Percentiles rank a stretch among this genome's conserved stretches.
Evolutionary conservation across 108 stramenopile species (phyloP).

Genomic region (Cyclostephanos tholiformis): DNA sequence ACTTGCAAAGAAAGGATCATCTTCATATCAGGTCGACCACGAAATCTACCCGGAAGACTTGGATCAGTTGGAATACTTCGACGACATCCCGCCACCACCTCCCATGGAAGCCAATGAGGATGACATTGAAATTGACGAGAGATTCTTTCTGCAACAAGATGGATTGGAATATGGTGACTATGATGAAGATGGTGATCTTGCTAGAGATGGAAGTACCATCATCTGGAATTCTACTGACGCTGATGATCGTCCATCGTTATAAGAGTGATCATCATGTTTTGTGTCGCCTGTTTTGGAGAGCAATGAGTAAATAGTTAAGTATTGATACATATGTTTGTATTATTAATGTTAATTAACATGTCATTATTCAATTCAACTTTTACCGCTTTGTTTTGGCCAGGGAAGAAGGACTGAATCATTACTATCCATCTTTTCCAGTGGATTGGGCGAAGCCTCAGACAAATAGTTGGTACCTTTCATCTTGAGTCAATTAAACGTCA

Average conservation of each 20-base stretch:
- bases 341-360: no score
- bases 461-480: no score
- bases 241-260: conserved; percentile 3
- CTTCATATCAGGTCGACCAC: background rate
- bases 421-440: no score
- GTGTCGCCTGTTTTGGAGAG: background rate
- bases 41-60: conserved; percentile 14
- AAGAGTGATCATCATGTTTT: background rate
- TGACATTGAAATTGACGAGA: conserved; percentile 5
- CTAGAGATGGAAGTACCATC: background rate
- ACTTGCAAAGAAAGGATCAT: background rate
- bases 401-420: no score
- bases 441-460: no score
- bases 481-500: no score
- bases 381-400: no score
- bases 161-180: background rate
- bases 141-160: background rate
- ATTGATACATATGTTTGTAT: background rate
- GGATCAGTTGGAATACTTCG: background rate
- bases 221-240: background rate
- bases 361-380: no score
- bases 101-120: conserved; percentile 11
- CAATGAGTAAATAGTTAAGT: background rate
- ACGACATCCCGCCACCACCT: conserved; percentile 9
- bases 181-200: background rate